A percentile compares a stretch with the other conserved stretches of the same genome.
Evolutionary conservation across 2,329 filamentous ascomycete genomes (phyloP).

Genomic region (Fusarium pseudocircinatum): DNA sequence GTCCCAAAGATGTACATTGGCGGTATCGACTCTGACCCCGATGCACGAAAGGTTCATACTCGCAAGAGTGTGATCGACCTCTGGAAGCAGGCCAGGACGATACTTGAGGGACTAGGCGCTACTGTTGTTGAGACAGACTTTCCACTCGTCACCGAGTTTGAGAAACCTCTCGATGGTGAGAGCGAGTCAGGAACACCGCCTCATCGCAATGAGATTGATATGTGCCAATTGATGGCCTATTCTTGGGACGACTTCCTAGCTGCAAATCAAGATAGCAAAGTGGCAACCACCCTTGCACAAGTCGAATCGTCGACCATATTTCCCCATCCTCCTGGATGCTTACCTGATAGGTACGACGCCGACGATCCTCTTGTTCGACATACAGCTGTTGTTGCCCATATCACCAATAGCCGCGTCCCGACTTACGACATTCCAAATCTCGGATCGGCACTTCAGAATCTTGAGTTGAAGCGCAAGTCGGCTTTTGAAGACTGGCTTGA

Average conservation of each 20-base stretch:
- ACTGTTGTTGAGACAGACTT: neutral
- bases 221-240: conserved; percentile 4
- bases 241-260: conserved; percentile 1
- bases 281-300: neutral
- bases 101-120: neutral
- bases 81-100: neutral
- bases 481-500: neutral
- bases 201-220: conserved; percentile 7
- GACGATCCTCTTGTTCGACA: conserved; percentile 1
- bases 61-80: neutral
- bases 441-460: neutral
- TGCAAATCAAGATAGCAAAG: neutral
- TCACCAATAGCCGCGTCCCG: neutral
- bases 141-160: neutral
- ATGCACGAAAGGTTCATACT: neutral
- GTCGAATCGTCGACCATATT: neutral
- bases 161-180: neutral
- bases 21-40: neutral
- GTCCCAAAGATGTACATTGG: conserved; percentile 24
- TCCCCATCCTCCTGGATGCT: neutral
- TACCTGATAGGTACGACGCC: neutral
- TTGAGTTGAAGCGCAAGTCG: neutral
- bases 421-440: neutral
- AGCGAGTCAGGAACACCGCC: neutral
- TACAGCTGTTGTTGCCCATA: neutral